Evolutionary conservation across 352 stramenopile species (phyloP).

Genomic region (Thalassiosira livingstoniorum): DNA sequence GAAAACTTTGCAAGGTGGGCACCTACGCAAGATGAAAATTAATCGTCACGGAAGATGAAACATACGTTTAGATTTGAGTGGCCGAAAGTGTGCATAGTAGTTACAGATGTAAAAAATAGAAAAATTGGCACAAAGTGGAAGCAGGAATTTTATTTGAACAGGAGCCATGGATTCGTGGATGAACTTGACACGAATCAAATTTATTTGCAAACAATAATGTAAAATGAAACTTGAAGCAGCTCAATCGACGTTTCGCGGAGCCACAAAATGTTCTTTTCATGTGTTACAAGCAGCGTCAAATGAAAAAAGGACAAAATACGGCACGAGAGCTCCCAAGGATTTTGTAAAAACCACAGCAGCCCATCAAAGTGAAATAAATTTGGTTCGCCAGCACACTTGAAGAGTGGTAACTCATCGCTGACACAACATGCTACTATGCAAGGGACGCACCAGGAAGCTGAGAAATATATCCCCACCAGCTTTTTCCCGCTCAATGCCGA

Average conservation of each 20-base stretch:
- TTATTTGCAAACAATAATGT: too few relatives aligned
- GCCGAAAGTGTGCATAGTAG: neutral
- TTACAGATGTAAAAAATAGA: neutral
- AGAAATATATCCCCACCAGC: conserved; percentile 92
- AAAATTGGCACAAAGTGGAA: neutral
- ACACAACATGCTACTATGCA: neutral
- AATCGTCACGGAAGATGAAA: neutral
- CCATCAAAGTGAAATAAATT: too few relatives aligned
- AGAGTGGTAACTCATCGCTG: neutral
- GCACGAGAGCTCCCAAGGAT: too few relatives aligned
- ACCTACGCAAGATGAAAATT: conserved; percentile 83
- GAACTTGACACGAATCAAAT: too few relatives aligned
- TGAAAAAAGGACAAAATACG: too few relatives aligned
- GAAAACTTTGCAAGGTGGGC: conserved; percentile 93
- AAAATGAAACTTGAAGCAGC: too few relatives aligned
- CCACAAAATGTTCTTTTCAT: too few relatives aligned
- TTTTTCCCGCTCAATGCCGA: conserved; percentile 62
- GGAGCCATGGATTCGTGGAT: neutral
- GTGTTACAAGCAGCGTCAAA: too few relatives aligned
- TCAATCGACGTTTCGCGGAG: too few relatives aligned
- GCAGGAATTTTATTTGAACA: neutral
- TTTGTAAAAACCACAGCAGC: too few relatives aligned
- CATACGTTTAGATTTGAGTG: conserved; percentile 8
- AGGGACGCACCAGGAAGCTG: conserved; percentile 80
- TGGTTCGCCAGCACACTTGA: conserved; percentile 7